Percentiles rank a stretch among this genome's conserved stretches.
phyloP scores from a whole-genome alignment of 306 rosid genomes.

The Vigna radiata region DNA sequence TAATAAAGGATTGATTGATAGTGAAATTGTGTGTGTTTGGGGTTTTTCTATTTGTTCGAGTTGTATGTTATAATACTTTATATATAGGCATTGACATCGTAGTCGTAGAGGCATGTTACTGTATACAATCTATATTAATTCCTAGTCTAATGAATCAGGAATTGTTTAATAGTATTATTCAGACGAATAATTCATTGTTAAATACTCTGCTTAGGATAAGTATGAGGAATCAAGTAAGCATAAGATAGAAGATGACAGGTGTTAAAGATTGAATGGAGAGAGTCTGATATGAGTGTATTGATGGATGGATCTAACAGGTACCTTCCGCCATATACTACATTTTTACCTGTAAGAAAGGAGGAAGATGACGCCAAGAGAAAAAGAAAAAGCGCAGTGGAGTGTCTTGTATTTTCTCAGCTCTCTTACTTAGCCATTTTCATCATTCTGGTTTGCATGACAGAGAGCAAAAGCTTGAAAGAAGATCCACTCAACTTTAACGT shows the following conservation, averaged over 20 bases:
- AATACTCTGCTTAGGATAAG: no score
- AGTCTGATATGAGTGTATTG: neutral
- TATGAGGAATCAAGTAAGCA: no score
- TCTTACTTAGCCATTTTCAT: conserved; percentile 67
- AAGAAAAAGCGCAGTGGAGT: conserved; percentile 37
- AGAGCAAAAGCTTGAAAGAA: conserved; percentile 61
- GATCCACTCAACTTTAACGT: conserved; percentile 83
- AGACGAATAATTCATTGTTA: no score
- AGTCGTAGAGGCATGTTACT: no score
- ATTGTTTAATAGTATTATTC: no score
- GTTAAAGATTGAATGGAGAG: neutral
- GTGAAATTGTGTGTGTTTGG: no score
- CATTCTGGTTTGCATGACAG: conserved; percentile 68
- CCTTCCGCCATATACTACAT: conserved; percentile 68
- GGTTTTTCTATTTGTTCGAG: no score
- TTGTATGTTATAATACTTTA: no score
- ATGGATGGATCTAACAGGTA: conserved; percentile 52
- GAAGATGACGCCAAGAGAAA: conserved; percentile 9
- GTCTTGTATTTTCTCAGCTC: conserved; percentile 60
- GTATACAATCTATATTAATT: no score
- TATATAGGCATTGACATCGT: no score
- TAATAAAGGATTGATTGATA: no score
- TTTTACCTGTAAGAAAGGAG: conserved; percentile 43
- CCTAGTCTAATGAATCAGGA: no score
- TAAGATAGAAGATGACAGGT: neutral